Conservation (phyloP, 164 flowering plant species). For the Sedum album region DNA sequence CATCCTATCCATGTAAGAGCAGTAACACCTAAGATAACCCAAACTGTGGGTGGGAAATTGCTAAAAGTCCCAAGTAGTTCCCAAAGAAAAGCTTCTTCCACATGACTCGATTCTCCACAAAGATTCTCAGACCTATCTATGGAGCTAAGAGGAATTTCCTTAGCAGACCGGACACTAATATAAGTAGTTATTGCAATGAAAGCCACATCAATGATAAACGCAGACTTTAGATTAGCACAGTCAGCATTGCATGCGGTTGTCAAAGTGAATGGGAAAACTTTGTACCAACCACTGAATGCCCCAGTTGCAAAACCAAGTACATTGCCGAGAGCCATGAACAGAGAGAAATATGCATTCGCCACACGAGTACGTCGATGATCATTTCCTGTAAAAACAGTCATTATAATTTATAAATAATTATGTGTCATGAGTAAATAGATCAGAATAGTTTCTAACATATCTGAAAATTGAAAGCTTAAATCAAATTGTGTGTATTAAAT, state of each 20-base stretch:
- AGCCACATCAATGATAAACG: constrained; percentile 58
- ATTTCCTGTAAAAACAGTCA: constrained; percentile 42
- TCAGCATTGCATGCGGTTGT: constrained; percentile 52
- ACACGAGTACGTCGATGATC: constrained; percentile 82
- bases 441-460: background rate
- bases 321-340: constrained; percentile 94
- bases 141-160: constrained; percentile 51
- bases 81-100: constrained; percentile 77
- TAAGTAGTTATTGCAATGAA: constrained; percentile 60
- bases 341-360: constrained; percentile 91
- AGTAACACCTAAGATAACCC: constrained; percentile 65
- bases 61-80: constrained; percentile 73
- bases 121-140: constrained; percentile 23
- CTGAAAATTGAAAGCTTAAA: no score
- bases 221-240: constrained; percentile 94
- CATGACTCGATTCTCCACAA: constrained; percentile 26
- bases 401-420: background rate
- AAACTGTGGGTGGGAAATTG: constrained; percentile 51
- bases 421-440: background rate
- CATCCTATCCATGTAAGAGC: constrained; percentile 90
- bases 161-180: constrained; percentile 56
- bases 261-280: constrained; percentile 60
- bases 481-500: no score
- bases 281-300: constrained; percentile 75
- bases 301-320: constrained; percentile 91